Evolutionary conservation across 1,284 basidiomycete genomes (phyloP), one percentile per base, ranked within the genome.

Genomic region (Entoloma clypeatum): DNA sequence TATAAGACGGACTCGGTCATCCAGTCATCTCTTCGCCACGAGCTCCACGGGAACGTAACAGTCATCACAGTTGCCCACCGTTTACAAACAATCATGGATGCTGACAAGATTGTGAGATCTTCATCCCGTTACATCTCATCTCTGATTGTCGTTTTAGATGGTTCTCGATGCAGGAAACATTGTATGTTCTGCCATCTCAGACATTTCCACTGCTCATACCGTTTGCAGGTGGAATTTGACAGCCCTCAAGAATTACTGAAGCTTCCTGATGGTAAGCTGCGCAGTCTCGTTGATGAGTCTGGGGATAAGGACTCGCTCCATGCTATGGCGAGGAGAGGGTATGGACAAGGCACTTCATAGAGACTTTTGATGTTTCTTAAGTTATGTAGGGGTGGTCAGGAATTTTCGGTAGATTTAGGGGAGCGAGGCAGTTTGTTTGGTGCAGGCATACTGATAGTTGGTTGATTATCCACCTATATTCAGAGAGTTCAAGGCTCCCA

Each of bases 1-100:
- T 74, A 79, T 48, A 70, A 74, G 50, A 81, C 77, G 3, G 77
- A 81, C 45, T 48, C 71, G 0, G 61, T 78, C 47, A 81, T 82
- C 35, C 79, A 83, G 59, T 60, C 63, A 1, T 75, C 78, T 4
- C 63, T 82, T 28, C 65, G 78, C 7, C 68, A 65, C 34, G 72
- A 76, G 49, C 66, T 83, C 19, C 65, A 60, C 7, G 58, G 64
- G 3, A 77, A 76, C 44, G 74, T 75, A 6, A 84, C 79, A 0
- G 56, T 85, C 3, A 69, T 85, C 32, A 83, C 79, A 9, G 67
- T 85, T 35, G 83, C 83, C 1, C 82, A 85, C 58, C 74, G 82
- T 24, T 61, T 86, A 8, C 80, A 81, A 52, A 85, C 81, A 1
- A 79, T 85, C 50, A 81, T 82, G 68, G 81, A 84, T 47, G 71